These are phyloP conservation scores for Alternaria brassicicola DNA, from an alignment of 2,329 filamentous ascomycete genomes.

Conservation along the genomic window DNA sequence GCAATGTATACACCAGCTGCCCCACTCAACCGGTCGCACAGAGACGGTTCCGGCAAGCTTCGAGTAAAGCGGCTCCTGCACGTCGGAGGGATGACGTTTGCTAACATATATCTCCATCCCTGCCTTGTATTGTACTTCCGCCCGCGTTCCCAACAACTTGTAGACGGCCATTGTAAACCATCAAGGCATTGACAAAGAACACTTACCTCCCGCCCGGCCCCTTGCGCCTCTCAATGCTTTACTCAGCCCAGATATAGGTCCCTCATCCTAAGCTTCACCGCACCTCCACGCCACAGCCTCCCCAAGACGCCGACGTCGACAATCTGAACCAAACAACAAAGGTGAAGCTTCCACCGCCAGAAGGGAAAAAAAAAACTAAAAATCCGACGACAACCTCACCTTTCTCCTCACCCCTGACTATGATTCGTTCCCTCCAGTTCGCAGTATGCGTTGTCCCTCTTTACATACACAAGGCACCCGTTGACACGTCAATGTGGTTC, in stretches of 20 bases:
- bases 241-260: background rate
- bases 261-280: background rate
- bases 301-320: background rate
- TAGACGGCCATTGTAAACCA: background rate
- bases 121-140: background rate
- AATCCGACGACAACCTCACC: constrained; percentile 32
- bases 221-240: background rate
- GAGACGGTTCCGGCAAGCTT: constrained; percentile 22
- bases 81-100: constrained; percentile 14
- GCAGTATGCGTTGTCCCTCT: constrained; percentile 29
- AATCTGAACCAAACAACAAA: constrained; percentile 11
- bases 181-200: background rate
- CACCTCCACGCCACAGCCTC: background rate
- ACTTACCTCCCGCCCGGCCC: background rate
- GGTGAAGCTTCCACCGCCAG: constrained; percentile 27
- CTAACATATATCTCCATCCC: constrained; percentile 3
- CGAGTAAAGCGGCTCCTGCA: constrained; percentile 25
- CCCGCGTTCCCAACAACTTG: background rate
- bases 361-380: background rate
- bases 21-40: constrained; percentile 20
- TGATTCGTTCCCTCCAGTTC: constrained; percentile 32
- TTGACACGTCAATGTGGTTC: constrained; percentile 47
- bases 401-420: constrained; percentile 5
- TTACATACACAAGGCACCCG: background rate
- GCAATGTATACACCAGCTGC: constrained; percentile 17